Base-by-base conservation (phyloP, 2,329 filamentous ascomycete genomes). In the Tolypocladium ophioglossoides region DNA sequence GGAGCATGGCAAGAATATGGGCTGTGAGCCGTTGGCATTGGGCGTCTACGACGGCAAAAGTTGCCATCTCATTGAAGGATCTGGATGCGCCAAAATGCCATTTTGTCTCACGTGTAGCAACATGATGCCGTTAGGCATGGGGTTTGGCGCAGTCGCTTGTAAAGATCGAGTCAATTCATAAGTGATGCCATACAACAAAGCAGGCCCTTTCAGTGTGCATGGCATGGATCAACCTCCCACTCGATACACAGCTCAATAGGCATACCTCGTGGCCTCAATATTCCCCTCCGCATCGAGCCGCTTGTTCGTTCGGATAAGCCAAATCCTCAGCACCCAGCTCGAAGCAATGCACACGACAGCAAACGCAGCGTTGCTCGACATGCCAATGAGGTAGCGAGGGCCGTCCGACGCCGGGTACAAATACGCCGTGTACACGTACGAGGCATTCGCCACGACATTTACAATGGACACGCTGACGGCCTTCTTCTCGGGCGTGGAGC, bases 371-470 rank as follows among this genome's bases (percentile, higher is more conserved):
- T 32, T 50, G 3, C 37, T 22, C n/a, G 44, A 27, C 64, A 74
- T 70, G 22, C 71, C 72, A 39, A 69, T 70, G 6, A 63, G 58
- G 54, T 73, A 74, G n/a, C 69, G 64, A 0, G 72, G 72, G 52
- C 64, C 66, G 52, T 72, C 69, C 20, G 57, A 64, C 39, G 68
- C 64, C 2, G 69, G 68, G 67, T 70, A 74, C 10, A 74, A 62
- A 56, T 74, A 74, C 2, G 72, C 69, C 4, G 70, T 73, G 68
- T 69, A 74, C 34, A 74, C 69, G 54, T 72, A 73, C 37, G 57
- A 59, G 39, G 61, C 16, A 50, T 63, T 63, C 55, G 61, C 61
- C 30, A 64, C 55, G 38, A 57, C 57, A 9, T 60, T 65, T 1
- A 65, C 60, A 20, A 75, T 69, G n/a, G 65, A 65, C 12, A 74